Base-by-base conservation (phyloP, 108 stramenopile species). In the Craspedostauros australis region DNA sequence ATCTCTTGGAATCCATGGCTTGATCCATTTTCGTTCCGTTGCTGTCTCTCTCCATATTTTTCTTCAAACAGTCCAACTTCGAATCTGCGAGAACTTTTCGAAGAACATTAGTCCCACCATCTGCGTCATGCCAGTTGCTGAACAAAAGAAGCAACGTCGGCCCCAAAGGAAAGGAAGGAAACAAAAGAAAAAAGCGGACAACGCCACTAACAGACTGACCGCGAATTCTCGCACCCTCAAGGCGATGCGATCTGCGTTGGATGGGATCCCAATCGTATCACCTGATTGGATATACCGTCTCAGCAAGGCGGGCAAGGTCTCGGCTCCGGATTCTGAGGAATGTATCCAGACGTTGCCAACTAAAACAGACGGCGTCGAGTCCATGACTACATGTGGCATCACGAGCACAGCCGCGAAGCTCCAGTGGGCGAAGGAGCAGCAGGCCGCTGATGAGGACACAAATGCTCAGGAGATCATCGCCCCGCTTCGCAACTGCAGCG, bases 241-340 rank as follows among this genome's bases (percentile, higher is more conserved):
- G 58, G 77, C 65, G n/a, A 85, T 91, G 85, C 54, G 68, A 52
- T 72, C 81, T 1, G 60, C 84, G 5, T 47, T 91, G 20, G 72
- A 67, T 3, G 90, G 90, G 2, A 62, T 91, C 36, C 86, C 85
- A 7, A 70, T 91, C 34, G 78, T 91, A 7, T 57, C 80, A 20
- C 73, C 72, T n/a, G 37, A 37, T 27, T 91, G 90, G 90, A 56
- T 84, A 22, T 34, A 54, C 5, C 28, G 44, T 16, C 83, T 81
- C 41, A 38, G 63, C 5, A 42, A 50, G 21, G 51, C 51, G 50
- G 32, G 29, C 11, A 41, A 38, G 9, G 25, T 77, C 1, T 49
- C 68, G 0, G 28, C 16, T n/a, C 61, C 72, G 0, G 3, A 33
- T 3, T n/a, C 63, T 1, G 20, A 43, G 2, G 51, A 46, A 52